phyloP scores from a whole-genome alignment of 2,329 filamentous ascomycete genomes.

The Tricladium varicosporioides region DNA sequence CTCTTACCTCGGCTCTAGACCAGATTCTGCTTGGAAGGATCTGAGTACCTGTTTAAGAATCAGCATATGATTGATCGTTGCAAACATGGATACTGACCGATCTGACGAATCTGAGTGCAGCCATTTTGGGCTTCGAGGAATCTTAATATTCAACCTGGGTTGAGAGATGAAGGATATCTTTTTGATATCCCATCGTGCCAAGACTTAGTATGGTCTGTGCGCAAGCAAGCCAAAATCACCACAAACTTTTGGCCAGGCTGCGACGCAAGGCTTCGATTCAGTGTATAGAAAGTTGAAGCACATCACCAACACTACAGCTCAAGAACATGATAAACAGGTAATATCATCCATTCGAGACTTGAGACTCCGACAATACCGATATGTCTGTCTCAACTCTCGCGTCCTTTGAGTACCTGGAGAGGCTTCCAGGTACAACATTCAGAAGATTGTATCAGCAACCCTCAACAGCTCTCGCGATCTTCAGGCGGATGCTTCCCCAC shows the following conservation, averaged over 20 bases:
- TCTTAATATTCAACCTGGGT: conserved; percentile 8
- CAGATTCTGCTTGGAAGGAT: conserved; percentile 74
- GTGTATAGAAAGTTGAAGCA: neutral
- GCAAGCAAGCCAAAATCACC: neutral
- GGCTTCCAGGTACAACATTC: conserved; percentile 85
- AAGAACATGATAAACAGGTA: conserved; percentile 26
- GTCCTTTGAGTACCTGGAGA: conserved; percentile 88
- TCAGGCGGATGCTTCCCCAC: conserved; percentile 93
- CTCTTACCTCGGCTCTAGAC: conserved; percentile 81
- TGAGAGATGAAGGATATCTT: conserved; percentile 1
- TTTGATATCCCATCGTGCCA: neutral
- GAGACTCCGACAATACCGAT: conserved; percentile 19
- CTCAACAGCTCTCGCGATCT: conserved; percentile 91
- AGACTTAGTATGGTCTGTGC: conserved; percentile 3
- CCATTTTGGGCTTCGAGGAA: conserved; percentile 38
- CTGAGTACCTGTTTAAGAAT: conserved; percentile 66
- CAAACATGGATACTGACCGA: conserved; percentile 47
- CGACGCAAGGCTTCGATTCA: conserved; percentile 15
- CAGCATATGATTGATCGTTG: neutral
- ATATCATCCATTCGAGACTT: conserved; percentile 4
- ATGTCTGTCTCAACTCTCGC: conserved; percentile 50
- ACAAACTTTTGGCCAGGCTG: conserved; percentile 14
- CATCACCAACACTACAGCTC: neutral
- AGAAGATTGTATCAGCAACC: conserved; percentile 92
- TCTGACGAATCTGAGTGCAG: conserved; percentile 61